A percentile compares a stretch with the other conserved stretches of the same genome.
Evolutionary conservation across 1,139 yeast species (phyloP).

Genomic region (Eremothecium gossypii): DNA sequence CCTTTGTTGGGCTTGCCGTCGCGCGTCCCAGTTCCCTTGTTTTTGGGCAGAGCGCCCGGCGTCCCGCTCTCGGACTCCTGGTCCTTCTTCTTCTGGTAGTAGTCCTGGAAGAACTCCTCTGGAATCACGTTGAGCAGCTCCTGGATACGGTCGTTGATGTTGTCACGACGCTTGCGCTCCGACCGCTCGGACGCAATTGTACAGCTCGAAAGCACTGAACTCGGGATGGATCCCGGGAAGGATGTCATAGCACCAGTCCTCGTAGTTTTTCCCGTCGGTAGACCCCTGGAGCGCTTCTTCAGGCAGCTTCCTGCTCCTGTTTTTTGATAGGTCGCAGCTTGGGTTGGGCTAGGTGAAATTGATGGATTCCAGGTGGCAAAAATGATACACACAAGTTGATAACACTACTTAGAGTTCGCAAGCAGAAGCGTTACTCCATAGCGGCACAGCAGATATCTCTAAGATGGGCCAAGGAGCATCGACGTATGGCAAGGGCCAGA

Average conservation of each 20-base stretch:
- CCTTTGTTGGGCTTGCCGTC: constrained; percentile 94
- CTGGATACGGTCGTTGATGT: constrained; percentile 81
- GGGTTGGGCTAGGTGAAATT: background rate
- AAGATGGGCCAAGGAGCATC: constrained; percentile 71
- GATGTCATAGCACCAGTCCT: background rate
- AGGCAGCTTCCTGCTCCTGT: too few species aligned
- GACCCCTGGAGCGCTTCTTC: too few species aligned
- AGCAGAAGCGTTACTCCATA: too few species aligned
- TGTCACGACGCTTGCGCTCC: constrained; percentile 58
- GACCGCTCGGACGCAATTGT: constrained; percentile 37
- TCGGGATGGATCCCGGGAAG: constrained; percentile 2
- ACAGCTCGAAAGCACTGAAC: constrained; percentile 7
- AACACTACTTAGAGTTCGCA: too few species aligned
- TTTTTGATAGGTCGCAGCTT: too few species aligned
- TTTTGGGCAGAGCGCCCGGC: constrained; percentile 33
- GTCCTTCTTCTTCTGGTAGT: constrained; percentile 14
- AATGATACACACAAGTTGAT: too few species aligned
- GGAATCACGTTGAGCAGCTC: constrained; percentile 71
- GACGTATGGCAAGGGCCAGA: constrained; percentile 61
- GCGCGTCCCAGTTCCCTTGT: constrained; percentile 34
- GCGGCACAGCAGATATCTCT: background rate
- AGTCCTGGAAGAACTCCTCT: constrained; percentile 41
- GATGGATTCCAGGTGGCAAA: background rate
- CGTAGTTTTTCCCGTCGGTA: too few species aligned
- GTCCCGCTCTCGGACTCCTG: constrained; percentile 50